Conservation (phyloP, 2,329 filamentous ascomycete species). For the Verticillium tricorpus region DNA sequence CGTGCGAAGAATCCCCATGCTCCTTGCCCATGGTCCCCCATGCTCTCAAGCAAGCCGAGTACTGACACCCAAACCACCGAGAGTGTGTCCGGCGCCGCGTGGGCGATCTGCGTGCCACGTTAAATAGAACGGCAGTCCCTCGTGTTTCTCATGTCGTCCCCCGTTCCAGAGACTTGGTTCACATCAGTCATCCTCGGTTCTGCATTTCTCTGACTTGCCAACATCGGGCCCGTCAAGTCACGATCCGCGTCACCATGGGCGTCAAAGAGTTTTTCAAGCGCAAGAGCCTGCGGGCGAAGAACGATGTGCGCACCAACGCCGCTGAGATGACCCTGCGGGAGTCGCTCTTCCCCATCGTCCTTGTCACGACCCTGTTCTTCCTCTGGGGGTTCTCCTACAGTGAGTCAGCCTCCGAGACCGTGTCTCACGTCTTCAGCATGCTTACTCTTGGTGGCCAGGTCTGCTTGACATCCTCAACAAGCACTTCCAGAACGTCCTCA, state of each 20-base stretch:
- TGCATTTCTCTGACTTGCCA: background rate
- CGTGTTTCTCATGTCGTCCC: background rate
- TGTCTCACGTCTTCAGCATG: background rate
- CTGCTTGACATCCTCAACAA: constrained; percentile 49
- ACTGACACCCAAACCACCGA: background rate
- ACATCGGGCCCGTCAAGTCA: background rate
- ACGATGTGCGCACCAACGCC: constrained; percentile 34
- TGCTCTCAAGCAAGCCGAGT: background rate
- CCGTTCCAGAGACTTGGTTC: background rate
- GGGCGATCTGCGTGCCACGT: background rate
- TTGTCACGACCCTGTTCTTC: constrained; percentile 51
- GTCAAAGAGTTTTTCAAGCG: constrained; percentile 38
- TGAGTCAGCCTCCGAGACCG: background rate
- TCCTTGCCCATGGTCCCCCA: background rate
- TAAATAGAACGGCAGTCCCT: background rate
- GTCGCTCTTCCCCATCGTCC: constrained; percentile 60
- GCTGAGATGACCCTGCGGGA: constrained; percentile 59
- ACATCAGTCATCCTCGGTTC: background rate
- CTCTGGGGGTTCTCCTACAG: constrained; percentile 44
- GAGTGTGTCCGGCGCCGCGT: background rate
- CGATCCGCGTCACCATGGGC: constrained; percentile 27
- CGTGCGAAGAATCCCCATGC: background rate
- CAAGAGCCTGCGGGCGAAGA: constrained; percentile 39
- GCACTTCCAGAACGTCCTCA: constrained; percentile 40
- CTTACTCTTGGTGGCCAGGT: constrained; percentile 28